Base-by-base conservation (phyloP, 768 basidiomycete species). In the Amanita pseudoporphyria region DNA sequence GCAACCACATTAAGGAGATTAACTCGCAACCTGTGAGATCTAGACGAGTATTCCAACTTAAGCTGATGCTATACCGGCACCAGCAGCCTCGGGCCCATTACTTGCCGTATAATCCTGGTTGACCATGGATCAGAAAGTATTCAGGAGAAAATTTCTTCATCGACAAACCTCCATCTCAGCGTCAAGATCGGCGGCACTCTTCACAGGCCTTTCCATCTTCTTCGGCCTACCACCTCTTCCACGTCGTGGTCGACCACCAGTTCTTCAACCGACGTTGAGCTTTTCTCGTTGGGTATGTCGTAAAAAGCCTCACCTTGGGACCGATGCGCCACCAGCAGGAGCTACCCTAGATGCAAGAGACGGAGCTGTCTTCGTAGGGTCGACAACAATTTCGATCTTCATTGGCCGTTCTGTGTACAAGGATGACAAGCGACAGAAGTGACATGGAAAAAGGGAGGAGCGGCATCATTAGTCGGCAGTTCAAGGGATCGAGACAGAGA, bases 331-430 rank as follows among this genome's bases (percentile, higher is more conserved):
- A 14, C 69, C 66, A 12, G 79, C 77, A 31, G 91, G 88, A 3
- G 89, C 87, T 31, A 99, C 89, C 47, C 96, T 88, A 21, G 87
- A 79, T 14, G 80, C 81, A 55, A 99, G 74, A 4, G 87, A 76
- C 16, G 72, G 71, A 30, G 43, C 36, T 9, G 72, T 65, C 37
- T 78, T 76, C 39, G 82, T 76, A 10, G 90, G 90, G 70, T 95
- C 90, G 64, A 95, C 77, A 39, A 98, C 81, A 56, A 98, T 90
- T 76, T 99, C 95, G 54, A 98, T 93, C 76, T 93, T 95, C 93
- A 98, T 96, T 19, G 91, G 88, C 57, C 89, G 88, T 77, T 89
- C 95, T 98, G 67, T 56, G 68, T 63, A 63, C 51, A 60, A 28
- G 26, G 26, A 7, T 28, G 58, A 51, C 47, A 57, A 54, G 53